Percentiles rank a stretch among this genome's conserved stretches.
Conservation (phyloP, 345 rosid species). For the Barbarea vulgaris region DNA sequence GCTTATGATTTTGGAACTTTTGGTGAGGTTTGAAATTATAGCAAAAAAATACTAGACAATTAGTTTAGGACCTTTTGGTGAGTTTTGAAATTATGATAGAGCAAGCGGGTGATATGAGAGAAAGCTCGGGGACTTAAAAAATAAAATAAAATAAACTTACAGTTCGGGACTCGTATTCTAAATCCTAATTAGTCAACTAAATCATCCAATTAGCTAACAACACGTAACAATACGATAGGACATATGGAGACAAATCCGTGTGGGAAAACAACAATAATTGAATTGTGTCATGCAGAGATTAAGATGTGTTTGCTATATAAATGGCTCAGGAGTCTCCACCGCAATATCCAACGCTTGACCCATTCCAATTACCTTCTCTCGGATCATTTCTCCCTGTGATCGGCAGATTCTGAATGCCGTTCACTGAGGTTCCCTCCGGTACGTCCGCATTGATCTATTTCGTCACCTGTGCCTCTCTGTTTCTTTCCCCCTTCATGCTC, state of each 20-base stretch:
- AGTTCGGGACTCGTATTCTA: neutral
- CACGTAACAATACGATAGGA: constrained; percentile 3
- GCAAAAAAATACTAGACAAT: neutral
- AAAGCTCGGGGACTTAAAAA: neutral
- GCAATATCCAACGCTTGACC: neutral
- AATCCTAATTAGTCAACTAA: neutral
- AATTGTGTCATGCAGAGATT: constrained; percentile 29
- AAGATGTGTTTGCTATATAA: constrained; percentile 1
- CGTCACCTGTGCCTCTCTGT: constrained; percentile 17
- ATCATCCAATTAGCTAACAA: neutral
- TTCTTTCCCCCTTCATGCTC: constrained; percentile 6
- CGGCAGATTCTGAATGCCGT: constrained; percentile 38
- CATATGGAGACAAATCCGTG: neutral
- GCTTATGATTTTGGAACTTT: neutral
- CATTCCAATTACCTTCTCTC: neutral
- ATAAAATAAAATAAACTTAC: neutral
- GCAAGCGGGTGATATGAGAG: neutral
- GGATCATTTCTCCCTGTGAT: constrained; percentile 14
- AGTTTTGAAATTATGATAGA: neutral
- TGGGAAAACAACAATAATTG: neutral
- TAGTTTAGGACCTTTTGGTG: neutral
- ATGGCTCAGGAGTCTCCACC: constrained; percentile 32
- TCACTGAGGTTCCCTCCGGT: constrained; percentile 32
- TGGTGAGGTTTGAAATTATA: neutral
- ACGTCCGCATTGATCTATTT: constrained; percentile 22